phyloP scores from a whole-genome alignment of 306 rosid genomes.

The Chamaecrista fasciculata region DNA sequence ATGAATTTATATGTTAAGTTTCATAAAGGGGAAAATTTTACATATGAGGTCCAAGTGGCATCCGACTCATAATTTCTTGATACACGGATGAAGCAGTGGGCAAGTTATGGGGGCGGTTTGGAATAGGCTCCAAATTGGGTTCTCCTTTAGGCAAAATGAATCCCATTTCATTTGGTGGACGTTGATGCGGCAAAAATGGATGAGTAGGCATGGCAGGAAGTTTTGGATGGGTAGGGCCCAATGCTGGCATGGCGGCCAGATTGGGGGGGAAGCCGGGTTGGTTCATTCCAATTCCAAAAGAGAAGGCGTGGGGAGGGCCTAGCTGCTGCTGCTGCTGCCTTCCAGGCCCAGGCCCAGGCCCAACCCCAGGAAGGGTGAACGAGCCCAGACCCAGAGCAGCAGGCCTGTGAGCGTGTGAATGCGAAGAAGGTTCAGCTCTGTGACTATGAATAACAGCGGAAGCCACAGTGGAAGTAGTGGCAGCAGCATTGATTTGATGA shows the following conservation, averaged over 20 bases:
- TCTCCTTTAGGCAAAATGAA: conserved; percentile 85
- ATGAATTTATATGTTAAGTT: conserved; percentile 30
- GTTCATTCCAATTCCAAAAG: conserved; percentile 75
- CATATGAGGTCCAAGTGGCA: conserved; percentile 90
- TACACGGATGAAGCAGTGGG: conserved; percentile 63
- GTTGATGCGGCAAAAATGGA: conserved; percentile 61
- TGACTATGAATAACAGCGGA: conserved; percentile 50
- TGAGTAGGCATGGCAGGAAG: conserved; percentile 59
- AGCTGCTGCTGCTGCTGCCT: conserved; percentile 77
- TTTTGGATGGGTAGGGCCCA: conserved; percentile 57
- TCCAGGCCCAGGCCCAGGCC: conserved; percentile 23
- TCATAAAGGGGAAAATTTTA: conserved; percentile 40
- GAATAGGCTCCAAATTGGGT: conserved; percentile 64
- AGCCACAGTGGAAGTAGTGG: conserved; percentile 37
- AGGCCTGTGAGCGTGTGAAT: conserved; percentile 66
- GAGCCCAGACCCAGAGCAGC: conserved; percentile 55
- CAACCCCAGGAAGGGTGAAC: conserved; percentile 49
- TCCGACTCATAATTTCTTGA: conserved; percentile 81
- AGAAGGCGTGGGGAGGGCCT: conserved; percentile 60
- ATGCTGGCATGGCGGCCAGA: conserved; percentile 60
- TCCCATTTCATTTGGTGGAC: conserved; percentile 54
- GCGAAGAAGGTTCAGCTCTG: conserved; percentile 67
- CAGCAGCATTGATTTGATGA: conserved; percentile 70
- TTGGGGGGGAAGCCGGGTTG: conserved; percentile 60
- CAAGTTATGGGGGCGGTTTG: conserved; percentile 58